These are phyloP conservation scores for Ceratocystis alfenasii DNA, from an alignment of 2,329 filamentous ascomycete species.

Conservation along the genomic window DNA sequence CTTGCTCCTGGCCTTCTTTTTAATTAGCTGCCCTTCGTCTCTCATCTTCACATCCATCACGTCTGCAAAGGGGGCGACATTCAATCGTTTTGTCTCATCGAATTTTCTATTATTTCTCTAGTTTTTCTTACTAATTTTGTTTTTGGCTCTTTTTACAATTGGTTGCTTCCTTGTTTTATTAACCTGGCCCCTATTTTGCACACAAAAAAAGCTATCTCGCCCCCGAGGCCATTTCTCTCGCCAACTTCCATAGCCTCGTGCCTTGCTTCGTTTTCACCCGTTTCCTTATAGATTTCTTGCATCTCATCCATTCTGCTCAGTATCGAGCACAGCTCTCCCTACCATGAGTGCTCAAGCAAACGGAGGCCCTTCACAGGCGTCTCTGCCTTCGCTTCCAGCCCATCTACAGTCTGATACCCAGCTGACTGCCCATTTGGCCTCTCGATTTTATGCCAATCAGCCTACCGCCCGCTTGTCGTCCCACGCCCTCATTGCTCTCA, in stretches of 20 bases:
- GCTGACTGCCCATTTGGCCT: slow-evolving; percentile 70
- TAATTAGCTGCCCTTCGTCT: too few relatives aligned
- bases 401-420: slow-evolving; percentile 70
- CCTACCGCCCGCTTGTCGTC: slow-evolving; percentile 83
- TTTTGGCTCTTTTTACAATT: not conserved
- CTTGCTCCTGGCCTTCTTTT: not conserved
- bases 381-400: slow-evolving; percentile 73
- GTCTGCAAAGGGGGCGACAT: not conserved
- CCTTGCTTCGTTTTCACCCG: not conserved
- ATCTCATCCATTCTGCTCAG: not conserved
- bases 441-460: slow-evolving; percentile 80
- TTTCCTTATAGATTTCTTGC: not conserved
- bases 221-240: not conserved
- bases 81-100: not conserved
- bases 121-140: not conserved
- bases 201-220: not conserved
- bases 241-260: not conserved
- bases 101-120: not conserved
- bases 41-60: not conserved
- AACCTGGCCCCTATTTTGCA: not conserved
- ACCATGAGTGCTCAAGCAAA: slow-evolving; percentile 48
- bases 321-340: slow-evolving; percentile 23
- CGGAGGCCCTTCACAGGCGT: slow-evolving; percentile 45
- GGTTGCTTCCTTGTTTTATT: too few relatives aligned
- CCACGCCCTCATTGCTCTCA: slow-evolving; percentile 80